Evolutionary conservation across 768 basidiomycete genomes (phyloP), one percentile per base, ranked within the genome.

Genomic region (Gautieria morchelliformis): DNA sequence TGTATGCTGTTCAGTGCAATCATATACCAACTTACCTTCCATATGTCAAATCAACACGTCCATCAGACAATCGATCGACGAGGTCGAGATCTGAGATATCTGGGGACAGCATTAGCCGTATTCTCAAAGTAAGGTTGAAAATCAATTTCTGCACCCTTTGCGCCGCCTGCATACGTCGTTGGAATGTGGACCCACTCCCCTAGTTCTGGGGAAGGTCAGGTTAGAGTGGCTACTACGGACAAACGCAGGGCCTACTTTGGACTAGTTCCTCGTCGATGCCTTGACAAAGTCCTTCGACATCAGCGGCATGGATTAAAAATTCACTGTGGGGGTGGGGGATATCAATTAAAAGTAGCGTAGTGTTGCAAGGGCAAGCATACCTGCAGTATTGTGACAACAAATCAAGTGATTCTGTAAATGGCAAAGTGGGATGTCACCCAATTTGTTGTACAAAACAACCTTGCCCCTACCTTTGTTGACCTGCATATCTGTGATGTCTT

Each of bases 121-220:
- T 5, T 5, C 17, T n/a, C 20, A 44, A 9, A 37, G 1, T n/a
- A 37, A 3, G 33, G 44, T 9, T 15, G 12, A 60, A 46, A 20
- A 46, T 46, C n/a, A 39, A 53, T 8, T n/a, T 20, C 61, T 63
- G 40, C 66, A 90, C 94, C 83, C 75, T 84, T 89, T 2, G 96
- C 96, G 11, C 96, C 96, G 2, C 96, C 96, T 0, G 96, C 96
- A 67, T 99, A 99, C 10, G 96, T 98, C 0, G 91, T 90, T 1
- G 93, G 92, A 61, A 98, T 87, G 1, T 70, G 78, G 14, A 85
- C 87, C 95, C 94, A 98, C 73, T 93, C 78, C 0, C 93, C 94
- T 0, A 98, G 80, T 58, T 78, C 93, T 97, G 51, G 40, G 9
- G 39, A 22, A 37, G 48, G 30, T n/a, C 54, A 32, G 19, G 27